Base-by-base conservation (phyloP, 2,329 filamentous ascomycete genomes). In the Sarocladium oryzae region DNA sequence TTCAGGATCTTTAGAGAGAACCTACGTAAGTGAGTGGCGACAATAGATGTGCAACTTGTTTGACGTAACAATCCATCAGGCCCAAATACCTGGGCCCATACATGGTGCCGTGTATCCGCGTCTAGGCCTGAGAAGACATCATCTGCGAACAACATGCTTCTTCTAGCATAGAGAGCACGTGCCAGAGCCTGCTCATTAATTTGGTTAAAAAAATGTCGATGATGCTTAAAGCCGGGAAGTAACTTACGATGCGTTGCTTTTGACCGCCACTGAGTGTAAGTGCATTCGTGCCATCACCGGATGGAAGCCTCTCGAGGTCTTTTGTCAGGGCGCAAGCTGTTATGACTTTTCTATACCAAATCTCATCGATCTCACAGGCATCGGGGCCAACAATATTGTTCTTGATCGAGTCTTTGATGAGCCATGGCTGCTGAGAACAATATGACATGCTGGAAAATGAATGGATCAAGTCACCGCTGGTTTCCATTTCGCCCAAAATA, bases 51-150 rank as follows among this genome's bases (percentile, higher is more conserved):
- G 0, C 58, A 60, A 1, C 57, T 56, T n/a, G 60, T 62, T 30
- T 57, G 58, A 6, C 60, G 58, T n/a, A 70, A 58, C 1, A 74
- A 51, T 0, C 71, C 69, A 26, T 58, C 54, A 4, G 52, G 55
- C 3, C 68, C 64, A 43, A 75, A 71, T 0, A 74, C 61, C 0
- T 61, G 63, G 0, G 57, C 56, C 51, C 73, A 73, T 1, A 74
- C 68, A 6, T 63, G 60, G 18, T 69, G 62, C 32, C 72, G 68
- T 0, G 72, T 75, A 3, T 68, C 61, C 13, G 65, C 63, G 48
- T 73, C 70, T 2, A 72, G 56, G 0, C 68, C 68, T n/a, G 67
- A 69, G 4, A 71, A 65, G 2, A 69, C 63, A 28, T 71, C 69
- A 18, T 71, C 69, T 26, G 71, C 63, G 4, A 71, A 59, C 3